phyloP scores from a whole-genome alignment of 441 rosid genomes.

The Hura crepitans region DNA sequence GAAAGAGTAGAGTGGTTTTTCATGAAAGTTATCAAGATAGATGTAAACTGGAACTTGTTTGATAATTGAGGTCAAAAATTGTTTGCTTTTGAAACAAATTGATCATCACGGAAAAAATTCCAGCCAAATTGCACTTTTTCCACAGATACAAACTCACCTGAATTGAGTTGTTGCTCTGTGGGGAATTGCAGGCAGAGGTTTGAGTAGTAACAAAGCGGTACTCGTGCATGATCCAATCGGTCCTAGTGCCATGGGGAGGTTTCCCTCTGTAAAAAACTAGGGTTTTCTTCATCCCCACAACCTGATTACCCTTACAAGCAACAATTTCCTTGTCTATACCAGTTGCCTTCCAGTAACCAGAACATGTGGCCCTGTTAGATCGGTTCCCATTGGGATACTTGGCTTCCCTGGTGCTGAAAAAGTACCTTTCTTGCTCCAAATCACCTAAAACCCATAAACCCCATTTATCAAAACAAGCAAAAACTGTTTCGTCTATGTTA shows the following conservation, averaged over 20 bases:
- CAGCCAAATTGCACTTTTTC: too few species aligned
- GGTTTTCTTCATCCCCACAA: conserved; percentile 92
- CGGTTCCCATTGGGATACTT: conserved; percentile 94
- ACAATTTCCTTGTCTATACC: conserved; percentile 79
- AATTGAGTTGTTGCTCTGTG: conserved; percentile 31
- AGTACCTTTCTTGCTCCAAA: conserved; percentile 82
- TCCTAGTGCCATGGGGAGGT: conserved; percentile 75
- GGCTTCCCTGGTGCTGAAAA: conserved; percentile 87
- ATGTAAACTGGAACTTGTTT: too few species aligned
- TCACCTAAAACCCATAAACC: conserved; percentile 42
- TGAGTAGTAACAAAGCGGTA: conserved; percentile 57
- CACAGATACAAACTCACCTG: conserved; percentile 40
- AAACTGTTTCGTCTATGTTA: neutral
- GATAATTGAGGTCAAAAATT: too few species aligned
- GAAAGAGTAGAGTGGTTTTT: too few species aligned
- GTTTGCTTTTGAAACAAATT: too few species aligned
- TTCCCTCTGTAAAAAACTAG: conserved; percentile 93
- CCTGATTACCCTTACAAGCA: conserved; percentile 49
- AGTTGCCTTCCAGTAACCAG: conserved; percentile 97
- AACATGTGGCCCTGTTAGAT: conserved; percentile 80
- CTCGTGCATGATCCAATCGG: conserved; percentile 99
- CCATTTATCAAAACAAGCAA: conserved; percentile 8
- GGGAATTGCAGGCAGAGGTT: conserved; percentile 24
- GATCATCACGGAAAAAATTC: too few species aligned
- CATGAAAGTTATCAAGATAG: too few species aligned